Evolutionary conservation across 352 stramenopile genomes (phyloP).

Genomic region (Globisporangium middletonii): DNA sequence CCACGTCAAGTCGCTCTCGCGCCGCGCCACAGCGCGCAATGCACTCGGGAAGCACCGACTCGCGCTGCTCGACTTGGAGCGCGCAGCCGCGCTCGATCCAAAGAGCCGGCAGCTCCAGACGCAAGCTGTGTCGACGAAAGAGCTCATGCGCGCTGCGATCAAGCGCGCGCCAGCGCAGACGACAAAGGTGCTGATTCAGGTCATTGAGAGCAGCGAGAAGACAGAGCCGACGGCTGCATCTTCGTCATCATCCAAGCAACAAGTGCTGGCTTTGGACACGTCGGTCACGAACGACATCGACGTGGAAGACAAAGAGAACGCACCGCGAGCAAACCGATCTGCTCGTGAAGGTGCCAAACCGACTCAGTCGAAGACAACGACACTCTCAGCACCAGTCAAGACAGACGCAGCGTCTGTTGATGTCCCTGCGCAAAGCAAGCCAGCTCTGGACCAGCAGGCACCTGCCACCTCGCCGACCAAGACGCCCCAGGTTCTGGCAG

Average conservation of each 20-base stretch:
- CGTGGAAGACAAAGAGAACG: too few relatives aligned
- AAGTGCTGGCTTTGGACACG: not conserved
- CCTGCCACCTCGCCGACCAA: too few relatives aligned
- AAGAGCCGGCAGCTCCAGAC: constrained; percentile 64
- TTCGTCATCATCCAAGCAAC: not conserved
- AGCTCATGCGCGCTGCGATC: constrained; percentile 60
- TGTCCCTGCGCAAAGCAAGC: too few relatives aligned
- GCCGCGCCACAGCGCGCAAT: constrained; percentile 83
- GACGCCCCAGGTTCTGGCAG: too few relatives aligned
- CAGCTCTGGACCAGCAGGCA: too few relatives aligned
- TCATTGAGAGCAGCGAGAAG: constrained; percentile 24
- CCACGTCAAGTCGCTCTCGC: constrained; percentile 84
- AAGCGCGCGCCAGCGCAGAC: constrained; percentile 54
- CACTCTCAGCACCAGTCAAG: too few relatives aligned
- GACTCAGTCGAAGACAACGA: too few relatives aligned
- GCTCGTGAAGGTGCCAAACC: too few relatives aligned
- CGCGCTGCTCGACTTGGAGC: constrained; percentile 80
- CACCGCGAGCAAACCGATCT: too few relatives aligned
- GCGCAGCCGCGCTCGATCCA: constrained; percentile 50
- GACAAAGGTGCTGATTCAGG: constrained; percentile 33
- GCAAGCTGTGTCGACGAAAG: constrained; percentile 51
- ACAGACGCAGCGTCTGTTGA: too few relatives aligned
- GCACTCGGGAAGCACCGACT: constrained; percentile 79
- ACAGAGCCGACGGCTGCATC: not conserved
- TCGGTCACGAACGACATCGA: too few relatives aligned